phyloP scores from a whole-genome alignment of 2,329 filamentous ascomycete genomes.

The Beauveria medogensis region DNA sequence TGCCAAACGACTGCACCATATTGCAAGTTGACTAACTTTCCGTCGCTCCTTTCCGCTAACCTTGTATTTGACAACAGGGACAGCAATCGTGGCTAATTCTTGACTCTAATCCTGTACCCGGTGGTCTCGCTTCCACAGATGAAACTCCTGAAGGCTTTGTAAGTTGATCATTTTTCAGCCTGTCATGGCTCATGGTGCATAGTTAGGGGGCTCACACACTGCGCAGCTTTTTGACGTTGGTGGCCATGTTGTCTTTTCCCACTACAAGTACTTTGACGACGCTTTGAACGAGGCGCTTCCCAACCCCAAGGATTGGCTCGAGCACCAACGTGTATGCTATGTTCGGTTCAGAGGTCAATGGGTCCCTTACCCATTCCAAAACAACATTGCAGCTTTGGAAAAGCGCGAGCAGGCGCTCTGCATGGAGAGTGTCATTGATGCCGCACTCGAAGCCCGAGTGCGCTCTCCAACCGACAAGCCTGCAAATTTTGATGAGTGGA shows the following conservation, averaged over 20 bases:
- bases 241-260: constrained; percentile 90
- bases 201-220: neutral
- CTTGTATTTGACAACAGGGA: constrained; percentile 42
- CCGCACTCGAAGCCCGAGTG: constrained; percentile 67
- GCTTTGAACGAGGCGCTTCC: constrained; percentile 46
- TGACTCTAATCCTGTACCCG: constrained; percentile 75
- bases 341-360: constrained; percentile 83
- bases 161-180: constrained; percentile 37
- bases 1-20: constrained; percentile 8
- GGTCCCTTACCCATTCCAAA: constrained; percentile 96
- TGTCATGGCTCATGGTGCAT: too few species aligned
- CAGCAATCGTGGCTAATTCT: constrained; percentile 84
- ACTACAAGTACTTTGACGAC: constrained; percentile 98
- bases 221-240: constrained; percentile 83
- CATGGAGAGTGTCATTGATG: constrained; percentile 85
- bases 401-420: constrained; percentile 86
- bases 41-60: too few species aligned
- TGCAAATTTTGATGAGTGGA: constrained; percentile 90
- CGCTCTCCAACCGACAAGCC: constrained; percentile 77
- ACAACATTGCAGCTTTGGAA: constrained; percentile 90
- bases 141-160: constrained; percentile 87
- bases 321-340: constrained; percentile 89
- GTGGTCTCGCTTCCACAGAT: constrained; percentile 86
- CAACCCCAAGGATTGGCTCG: constrained; percentile 65
- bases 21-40: neutral